Evolutionary conservation across 1,284 basidiomycete genomes (phyloP).

Genomic region (Coriolopsis trogii): DNA sequence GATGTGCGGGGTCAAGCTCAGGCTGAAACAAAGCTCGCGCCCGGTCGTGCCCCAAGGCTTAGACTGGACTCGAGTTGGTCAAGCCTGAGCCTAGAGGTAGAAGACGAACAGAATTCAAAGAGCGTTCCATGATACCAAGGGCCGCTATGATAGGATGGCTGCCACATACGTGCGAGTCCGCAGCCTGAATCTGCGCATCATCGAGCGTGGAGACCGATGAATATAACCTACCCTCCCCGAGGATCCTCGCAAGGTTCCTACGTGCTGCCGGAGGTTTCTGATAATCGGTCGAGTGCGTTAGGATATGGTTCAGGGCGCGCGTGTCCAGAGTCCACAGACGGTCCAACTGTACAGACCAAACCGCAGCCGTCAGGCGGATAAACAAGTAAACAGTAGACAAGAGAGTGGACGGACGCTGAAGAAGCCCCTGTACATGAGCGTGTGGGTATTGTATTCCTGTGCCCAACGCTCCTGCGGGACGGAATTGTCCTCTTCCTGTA

Average conservation of each 20-base stretch:
- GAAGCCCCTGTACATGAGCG: slow-evolving; percentile 48
- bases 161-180: background rate
- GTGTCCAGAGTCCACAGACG: slow-evolving; percentile 42
- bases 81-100: too few species aligned
- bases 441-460: slow-evolving; percentile 50
- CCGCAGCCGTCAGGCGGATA: too few species aligned
- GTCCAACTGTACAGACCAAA: slow-evolving; percentile 39
- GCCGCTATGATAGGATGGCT: too few species aligned
- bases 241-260: slow-evolving; percentile 24
- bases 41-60: too few species aligned
- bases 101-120: too few species aligned
- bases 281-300: slow-evolving; percentile 38
- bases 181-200: too few species aligned
- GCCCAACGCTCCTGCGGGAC: slow-evolving; percentile 57
- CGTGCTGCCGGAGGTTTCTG: slow-evolving; percentile 35
- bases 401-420: slow-evolving; percentile 46
- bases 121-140: too few species aligned
- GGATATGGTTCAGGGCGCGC: slow-evolving; percentile 40
- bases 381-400: too few species aligned
- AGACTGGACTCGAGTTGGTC: too few species aligned
- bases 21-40: too few species aligned
- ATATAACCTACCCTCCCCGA: slow-evolving; percentile 37
- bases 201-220: too few species aligned
- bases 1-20: too few species aligned
- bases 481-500: slow-evolving; percentile 42